Base-by-base conservation (phyloP, 2,329 filamentous ascomycete genomes). In the Calcarisporium arbuscula region DNA sequence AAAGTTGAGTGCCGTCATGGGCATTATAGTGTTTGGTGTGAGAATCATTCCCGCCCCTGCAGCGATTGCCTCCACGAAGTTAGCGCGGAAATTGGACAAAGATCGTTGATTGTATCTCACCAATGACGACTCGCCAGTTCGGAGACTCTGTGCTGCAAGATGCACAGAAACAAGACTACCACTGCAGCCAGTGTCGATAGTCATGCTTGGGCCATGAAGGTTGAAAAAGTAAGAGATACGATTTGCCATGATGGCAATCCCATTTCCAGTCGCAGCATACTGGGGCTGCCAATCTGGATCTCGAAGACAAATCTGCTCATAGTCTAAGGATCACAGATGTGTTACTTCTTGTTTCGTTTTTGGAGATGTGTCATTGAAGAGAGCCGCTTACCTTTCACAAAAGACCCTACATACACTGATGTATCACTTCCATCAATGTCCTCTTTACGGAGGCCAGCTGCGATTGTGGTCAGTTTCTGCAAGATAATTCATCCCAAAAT, bases 141-240 rank as follows among this genome's bases (percentile, higher is more conserved):
- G 55, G 1, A 78, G 51, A 17, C 64, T 68, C 33, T 72, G 67
- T 14, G 65, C 67, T 3, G 70, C 74, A 21, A 71, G 52, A 44
- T 78, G 68, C 4, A 78, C 58, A 0, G 69, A 67, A 5, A 74
- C 66, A 15, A 78, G 57, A 31, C 68, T 71, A 9, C 66, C 67
- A 17, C 72, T 77, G 50, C 75, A 80, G 15, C 71, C 75, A 1
- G 75, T 78, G 34, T 79, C 74, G 11, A 79, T 53, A 0, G 71
- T 76, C 51, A 77, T 62, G 44, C 70, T 74, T 3, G 73, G 70
- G 0, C 74, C 74, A 10, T 62, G 60, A 12, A 77, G 54, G 42
- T 77, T 65, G 49, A 72, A 74, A 38, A 61, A 67, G 46, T 76
- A 70, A 0, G 71, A 75, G 10, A 77, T 61, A 1, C 72, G 62